Evolutionary conservation across 129 eudicot species (phyloP), one percentile per base, ranked within the genome.

Genomic region (Centrapalus pauciflorus): DNA sequence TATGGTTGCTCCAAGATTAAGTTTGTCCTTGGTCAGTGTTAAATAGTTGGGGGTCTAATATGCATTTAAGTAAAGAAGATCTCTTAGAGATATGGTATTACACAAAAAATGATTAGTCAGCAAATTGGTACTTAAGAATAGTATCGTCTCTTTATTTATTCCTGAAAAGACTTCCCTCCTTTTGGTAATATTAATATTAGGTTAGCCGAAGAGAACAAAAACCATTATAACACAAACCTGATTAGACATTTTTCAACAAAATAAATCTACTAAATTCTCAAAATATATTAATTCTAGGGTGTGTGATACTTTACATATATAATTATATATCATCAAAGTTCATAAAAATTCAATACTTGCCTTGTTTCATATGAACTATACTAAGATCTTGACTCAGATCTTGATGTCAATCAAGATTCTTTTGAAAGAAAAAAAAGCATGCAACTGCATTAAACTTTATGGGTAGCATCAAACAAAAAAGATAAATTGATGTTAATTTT

Each of bases 331-430:
- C 9, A 32, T 20, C 50, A 32, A 30, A 40, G 55, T 41, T 25
- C 32, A 25, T 41, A 41, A 43, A 21, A 66, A 32, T 19, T 21
- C 54, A 28, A 56, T 20, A 55, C 74, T 26, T 40, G 46, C 38
- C 25, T 20, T 17, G 59, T 70, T 58, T 13, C 64, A 34, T 19
- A 37, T 55, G 64, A 67, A 69, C 29, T 25, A 64, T 54, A 55
- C 55, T 37, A 54, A 19, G 49, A 37, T 69, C 55, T 38, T 13
- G 64, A 55, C 55, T 37, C 55, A 19, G 49, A 37, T 69, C 55
- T 38, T 13, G 54, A 69, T 25, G 16, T 29, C 48, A 58, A 58
- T 14, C 63, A 61, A 5, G 21, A 72, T 35, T 24, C 20, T 25
- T 61, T 29, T 21, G 34, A 70, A 30, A 19, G 57, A 69, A 19